Conservation (phyloP, 176 grass and related monocot species). For the Hordeum vulgare region DNA sequence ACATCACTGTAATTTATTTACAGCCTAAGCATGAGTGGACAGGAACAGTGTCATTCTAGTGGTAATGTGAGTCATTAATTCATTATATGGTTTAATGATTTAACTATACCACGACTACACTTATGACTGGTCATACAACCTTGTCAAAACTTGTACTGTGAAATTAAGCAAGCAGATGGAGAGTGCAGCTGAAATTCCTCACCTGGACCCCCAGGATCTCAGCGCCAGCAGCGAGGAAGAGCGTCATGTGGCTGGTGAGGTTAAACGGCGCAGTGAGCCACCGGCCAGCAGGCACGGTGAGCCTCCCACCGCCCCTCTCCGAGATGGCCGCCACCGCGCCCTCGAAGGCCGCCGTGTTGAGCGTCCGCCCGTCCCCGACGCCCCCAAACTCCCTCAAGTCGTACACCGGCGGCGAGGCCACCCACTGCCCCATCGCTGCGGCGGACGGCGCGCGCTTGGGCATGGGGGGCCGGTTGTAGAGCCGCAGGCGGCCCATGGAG, state of each 20-base stretch:
- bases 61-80: background rate
- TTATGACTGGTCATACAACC: background rate
- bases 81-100: background rate
- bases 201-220: conserved; percentile 77
- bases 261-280: conserved; percentile 96
- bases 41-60: background rate
- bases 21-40: background rate
- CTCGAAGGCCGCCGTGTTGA: conserved; percentile 73
- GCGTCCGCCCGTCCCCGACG: conserved; percentile 56
- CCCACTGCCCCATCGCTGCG: conserved; percentile 29
- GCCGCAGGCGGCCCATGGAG: conserved; percentile 26
- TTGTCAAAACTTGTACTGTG: background rate
- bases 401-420: conserved; percentile 44
- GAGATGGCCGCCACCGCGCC: conserved; percentile 50
- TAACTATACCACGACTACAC: background rate
- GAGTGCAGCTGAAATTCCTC: conserved; percentile 2
- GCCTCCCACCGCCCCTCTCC: conserved; percentile 62
- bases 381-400: conserved; percentile 77
- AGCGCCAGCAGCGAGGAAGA: conserved; percentile 71
- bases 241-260: conserved; percentile 83
- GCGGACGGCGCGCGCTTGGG: conserved; percentile 23
- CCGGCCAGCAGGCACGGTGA: conserved; percentile 46
- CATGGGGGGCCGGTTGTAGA: conserved; percentile 39
- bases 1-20: background rate
- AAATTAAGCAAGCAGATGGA: background rate